Evolutionary conservation across 1,284 basidiomycete genomes (phyloP).

Genomic region (Trametes versicolor): DNA sequence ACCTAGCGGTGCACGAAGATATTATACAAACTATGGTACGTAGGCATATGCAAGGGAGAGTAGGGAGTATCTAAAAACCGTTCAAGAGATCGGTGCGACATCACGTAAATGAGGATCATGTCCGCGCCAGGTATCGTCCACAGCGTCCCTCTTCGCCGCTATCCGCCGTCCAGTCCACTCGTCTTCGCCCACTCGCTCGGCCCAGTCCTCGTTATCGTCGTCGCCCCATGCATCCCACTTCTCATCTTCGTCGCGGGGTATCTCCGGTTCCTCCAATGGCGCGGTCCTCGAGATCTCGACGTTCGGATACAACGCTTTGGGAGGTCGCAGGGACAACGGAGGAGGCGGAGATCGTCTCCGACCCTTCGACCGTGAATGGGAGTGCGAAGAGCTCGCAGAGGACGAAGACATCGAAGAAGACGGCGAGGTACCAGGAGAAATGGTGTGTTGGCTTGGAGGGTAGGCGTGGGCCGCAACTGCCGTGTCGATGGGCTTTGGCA

Average conservation of each 20-base stretch:
- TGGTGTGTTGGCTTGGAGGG: conserved; percentile 58
- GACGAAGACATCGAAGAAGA: conserved; percentile 46
- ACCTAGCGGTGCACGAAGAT: neutral
- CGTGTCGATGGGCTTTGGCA: conserved; percentile 42
- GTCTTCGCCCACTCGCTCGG: conserved; percentile 55
- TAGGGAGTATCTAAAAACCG: conserved; percentile 2
- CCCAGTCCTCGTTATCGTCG: conserved; percentile 61
- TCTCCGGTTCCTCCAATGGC: conserved; percentile 19
- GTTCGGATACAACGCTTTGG: conserved; percentile 34
- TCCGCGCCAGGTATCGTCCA: conserved; percentile 41
- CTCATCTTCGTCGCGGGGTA: conserved; percentile 40
- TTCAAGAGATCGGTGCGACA: conserved; percentile 20
- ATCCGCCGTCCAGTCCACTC: conserved; percentile 57
- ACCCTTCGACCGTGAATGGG: conserved; percentile 40
- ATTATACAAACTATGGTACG: conserved; percentile 17
- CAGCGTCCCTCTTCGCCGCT: conserved; percentile 48
- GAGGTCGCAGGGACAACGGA: conserved; percentile 46
- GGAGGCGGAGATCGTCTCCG: conserved; percentile 52
- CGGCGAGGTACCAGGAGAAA: conserved; percentile 22
- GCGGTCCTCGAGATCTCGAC: conserved; percentile 34
- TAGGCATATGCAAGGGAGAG: conserved; percentile 5
- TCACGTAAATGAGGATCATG: conserved; percentile 21
- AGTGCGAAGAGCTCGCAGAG: conserved; percentile 48
- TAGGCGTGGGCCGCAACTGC: conserved; percentile 60
- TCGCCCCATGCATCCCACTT: conserved; percentile 67